A percentile compares a stretch with the other conserved stretches of the same genome.
Conservation (phyloP, 805 yeast genomes). For the Candida namnaoensis region DNA sequence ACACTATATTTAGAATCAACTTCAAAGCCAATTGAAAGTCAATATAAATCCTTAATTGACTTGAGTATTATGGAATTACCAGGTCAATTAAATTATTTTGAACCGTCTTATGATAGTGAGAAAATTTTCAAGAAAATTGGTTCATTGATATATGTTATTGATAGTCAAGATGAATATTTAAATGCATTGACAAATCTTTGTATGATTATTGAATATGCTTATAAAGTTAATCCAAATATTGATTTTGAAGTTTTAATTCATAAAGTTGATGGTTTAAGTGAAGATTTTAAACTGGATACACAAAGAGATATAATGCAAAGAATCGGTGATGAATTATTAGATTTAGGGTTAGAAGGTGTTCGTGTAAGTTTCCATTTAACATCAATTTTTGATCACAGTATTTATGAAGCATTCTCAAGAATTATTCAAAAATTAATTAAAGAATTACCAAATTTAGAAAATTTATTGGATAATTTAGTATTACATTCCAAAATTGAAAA, state of each 20-base stretch:
- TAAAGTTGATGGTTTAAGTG: slow-evolving; percentile 91
- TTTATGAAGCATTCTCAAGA: slow-evolving; percentile 90
- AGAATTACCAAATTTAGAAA: slow-evolving; percentile 82
- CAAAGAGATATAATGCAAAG: slow-evolving; percentile 96
- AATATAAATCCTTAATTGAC: slow-evolving; percentile 76
- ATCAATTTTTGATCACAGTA: slow-evolving; percentile 90
- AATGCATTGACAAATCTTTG: slow-evolving; percentile 86
- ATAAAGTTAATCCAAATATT: slow-evolving; percentile 72
- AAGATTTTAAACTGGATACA: slow-evolving; percentile 89
- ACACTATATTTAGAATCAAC: slow-evolving; percentile 88
- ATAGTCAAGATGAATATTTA: slow-evolving; percentile 90
- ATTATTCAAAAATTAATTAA: slow-evolving; percentile 87
- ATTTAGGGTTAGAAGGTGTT: slow-evolving; percentile 84
- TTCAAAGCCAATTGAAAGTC: slow-evolving; percentile 79
- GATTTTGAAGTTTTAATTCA: slow-evolving; percentile 91
- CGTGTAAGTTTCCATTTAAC: slow-evolving; percentile 88
- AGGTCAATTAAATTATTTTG: slow-evolving; percentile 85
- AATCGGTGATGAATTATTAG: slow-evolving; percentile 86
- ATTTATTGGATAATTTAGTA: slow-evolving; percentile 79
- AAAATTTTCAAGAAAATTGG: slow-evolving; percentile 75
- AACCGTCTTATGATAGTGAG: slow-evolving; percentile 75
- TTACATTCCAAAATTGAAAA: slow-evolving; percentile 88
- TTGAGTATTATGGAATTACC: slow-evolving; percentile 90
- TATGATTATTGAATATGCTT: slow-evolving; percentile 81
- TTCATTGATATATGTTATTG: slow-evolving; percentile 89